phyloP scores from a whole-genome alignment of 345 rosid species.

The Erucastrum elatum region DNA sequence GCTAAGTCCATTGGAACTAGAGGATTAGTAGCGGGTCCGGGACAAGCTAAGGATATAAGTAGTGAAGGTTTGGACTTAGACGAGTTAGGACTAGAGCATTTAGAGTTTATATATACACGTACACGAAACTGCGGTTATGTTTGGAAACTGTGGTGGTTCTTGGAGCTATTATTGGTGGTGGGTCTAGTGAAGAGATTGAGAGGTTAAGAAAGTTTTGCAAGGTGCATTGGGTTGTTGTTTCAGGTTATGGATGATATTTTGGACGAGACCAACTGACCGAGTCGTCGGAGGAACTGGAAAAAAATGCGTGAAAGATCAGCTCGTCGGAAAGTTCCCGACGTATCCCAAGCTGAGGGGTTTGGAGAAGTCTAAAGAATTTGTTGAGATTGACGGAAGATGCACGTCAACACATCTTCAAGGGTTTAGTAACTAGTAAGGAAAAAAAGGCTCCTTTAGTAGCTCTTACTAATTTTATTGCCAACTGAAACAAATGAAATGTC shows the following conservation, averaged over 20 bases:
- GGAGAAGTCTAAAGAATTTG: conserved; percentile 69
- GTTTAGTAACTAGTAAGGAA: conserved; percentile 57
- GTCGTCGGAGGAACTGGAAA: conserved; percentile 83
- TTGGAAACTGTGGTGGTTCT: conserved; percentile 74
- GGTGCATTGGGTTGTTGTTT: conserved; percentile 76
- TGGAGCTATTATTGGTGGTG: conserved; percentile 88
- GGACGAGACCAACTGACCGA: conserved; percentile 81
- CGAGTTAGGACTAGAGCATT: conserved; percentile 56
- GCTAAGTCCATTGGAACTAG: conserved; percentile 64
- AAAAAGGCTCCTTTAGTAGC: conserved; percentile 83
- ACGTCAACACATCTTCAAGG: conserved; percentile 52
- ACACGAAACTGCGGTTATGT: conserved; percentile 74
- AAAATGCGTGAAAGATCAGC: conserved; percentile 94
- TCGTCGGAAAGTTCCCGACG: conserved; percentile 67
- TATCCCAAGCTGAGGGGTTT: conserved; percentile 80
- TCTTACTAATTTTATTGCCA: conserved; percentile 77
- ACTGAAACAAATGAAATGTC: conserved; percentile 57
- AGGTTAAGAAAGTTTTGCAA: conserved; percentile 65
- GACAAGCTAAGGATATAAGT: conserved; percentile 68
- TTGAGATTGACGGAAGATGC: conserved; percentile 69
- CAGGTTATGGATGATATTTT: conserved; percentile 96
- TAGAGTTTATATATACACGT: conserved; percentile 82
- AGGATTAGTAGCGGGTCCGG: conserved; percentile 72
- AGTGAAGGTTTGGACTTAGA: conserved; percentile 59
- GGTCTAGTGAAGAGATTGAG: conserved; percentile 66